These are phyloP conservation scores for Vaccinium corymbosum DNA, from an alignment of 148 eudicot genomes.

Conservation along the genomic window DNA sequence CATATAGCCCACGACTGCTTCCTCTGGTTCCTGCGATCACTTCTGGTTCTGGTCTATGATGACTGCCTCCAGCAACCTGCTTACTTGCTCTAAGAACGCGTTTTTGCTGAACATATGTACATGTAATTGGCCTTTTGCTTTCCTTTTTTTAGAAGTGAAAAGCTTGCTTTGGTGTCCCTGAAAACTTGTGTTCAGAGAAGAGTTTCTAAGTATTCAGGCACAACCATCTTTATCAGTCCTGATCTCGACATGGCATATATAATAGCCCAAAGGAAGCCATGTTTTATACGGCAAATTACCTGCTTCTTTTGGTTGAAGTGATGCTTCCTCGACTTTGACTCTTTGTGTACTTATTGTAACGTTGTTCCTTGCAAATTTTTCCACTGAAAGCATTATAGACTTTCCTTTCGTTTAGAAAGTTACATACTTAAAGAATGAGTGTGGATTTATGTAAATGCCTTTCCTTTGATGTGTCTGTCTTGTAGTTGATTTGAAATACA, in stretches of 20 bases:
- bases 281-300: too few relatives aligned
- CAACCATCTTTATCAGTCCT: not conserved
- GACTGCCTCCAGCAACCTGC: not conserved
- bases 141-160: too few relatives aligned
- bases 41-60: not conserved
- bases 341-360: too few relatives aligned
- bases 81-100: not conserved
- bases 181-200: not conserved
- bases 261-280: too few relatives aligned
- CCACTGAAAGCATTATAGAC: not conserved
- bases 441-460: not conserved
- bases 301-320: too few relatives aligned
- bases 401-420: not conserved
- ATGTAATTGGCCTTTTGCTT: not conserved
- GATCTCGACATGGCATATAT: not conserved
- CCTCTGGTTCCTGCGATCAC: not conserved
- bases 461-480: not conserved
- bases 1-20: not conserved
- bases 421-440: not conserved
- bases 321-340: too few relatives aligned
- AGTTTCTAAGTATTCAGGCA: not conserved
- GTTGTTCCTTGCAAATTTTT: not conserved
- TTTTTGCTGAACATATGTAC: not conserved
- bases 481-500: not conserved
- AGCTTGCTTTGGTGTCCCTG: not conserved